Conservation (phyloP, 305 asterid species). For the Solanum hybrid region DNA sequence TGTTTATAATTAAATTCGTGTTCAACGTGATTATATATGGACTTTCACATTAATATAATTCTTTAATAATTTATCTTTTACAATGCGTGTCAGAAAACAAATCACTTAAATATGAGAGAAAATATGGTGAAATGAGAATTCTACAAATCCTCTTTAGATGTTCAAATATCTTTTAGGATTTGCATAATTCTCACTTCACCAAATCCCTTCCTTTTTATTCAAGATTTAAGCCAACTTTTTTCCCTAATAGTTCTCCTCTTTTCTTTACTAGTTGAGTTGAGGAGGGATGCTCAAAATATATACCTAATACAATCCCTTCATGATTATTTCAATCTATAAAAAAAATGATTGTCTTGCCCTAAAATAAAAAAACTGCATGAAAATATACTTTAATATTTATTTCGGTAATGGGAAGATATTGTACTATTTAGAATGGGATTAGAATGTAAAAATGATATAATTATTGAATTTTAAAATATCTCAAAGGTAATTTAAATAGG, state of each 20-base stretch:
- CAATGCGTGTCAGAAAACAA: not conserved
- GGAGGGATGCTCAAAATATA: not conserved
- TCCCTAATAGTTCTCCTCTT: not conserved
- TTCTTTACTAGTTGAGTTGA: not conserved
- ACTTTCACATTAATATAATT: not conserved
- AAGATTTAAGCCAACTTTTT: not conserved
- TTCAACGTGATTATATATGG: not conserved
- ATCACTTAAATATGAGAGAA: not conserved
- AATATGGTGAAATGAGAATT: not conserved
- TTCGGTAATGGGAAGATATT: not conserved
- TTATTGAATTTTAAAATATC: not conserved
- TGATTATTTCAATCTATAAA: not conserved
- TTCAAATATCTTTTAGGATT: not conserved
- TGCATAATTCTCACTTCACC: not conserved
- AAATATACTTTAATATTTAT: not conserved
- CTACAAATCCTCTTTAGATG: not conserved
- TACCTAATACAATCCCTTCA: not conserved
- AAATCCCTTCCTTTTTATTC: not conserved
- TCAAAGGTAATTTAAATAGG: not conserved
- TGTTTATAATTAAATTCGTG: not conserved
- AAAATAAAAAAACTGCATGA: no score
- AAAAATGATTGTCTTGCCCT: not conserved
- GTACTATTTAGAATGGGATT: not conserved
- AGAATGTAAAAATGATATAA: not conserved
- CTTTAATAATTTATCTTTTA: no score